Percentiles rank a stretch among this genome's conserved stretches.
These are phyloP conservation scores for Vitellaria paradoxa DNA, from an alignment of 179 eudicot species.

Conservation along the genomic window DNA sequence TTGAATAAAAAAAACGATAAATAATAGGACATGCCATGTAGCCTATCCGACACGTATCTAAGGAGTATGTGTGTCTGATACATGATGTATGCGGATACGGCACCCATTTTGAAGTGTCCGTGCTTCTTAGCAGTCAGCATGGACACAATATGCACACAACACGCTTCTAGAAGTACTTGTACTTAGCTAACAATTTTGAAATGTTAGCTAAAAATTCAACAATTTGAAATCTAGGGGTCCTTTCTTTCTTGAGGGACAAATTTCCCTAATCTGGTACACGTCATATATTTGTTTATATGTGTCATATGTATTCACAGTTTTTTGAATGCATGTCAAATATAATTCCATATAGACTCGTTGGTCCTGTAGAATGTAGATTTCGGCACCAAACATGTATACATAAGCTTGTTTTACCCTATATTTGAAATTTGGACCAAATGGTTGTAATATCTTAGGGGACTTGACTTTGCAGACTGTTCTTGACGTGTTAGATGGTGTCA, in stretches of 20 bases:
- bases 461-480: neutral
- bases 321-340: neutral
- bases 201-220: too few relatives aligned
- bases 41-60: too few relatives aligned
- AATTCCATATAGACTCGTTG: neutral
- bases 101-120: too few relatives aligned
- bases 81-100: too few relatives aligned
- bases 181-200: too few relatives aligned
- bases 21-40: too few relatives aligned
- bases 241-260: neutral
- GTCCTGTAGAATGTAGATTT: neutral
- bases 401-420: neutral
- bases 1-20: too few relatives aligned
- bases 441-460: neutral
- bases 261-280: neutral
- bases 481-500: neutral
- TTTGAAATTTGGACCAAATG: neutral
- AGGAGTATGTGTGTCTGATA: too few relatives aligned
- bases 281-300: neutral
- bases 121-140: too few relatives aligned
- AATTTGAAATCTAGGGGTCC: neutral
- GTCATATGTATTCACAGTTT: neutral
- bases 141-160: too few relatives aligned
- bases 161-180: too few relatives aligned
- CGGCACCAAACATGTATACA: neutral